These are phyloP conservation scores for Blastosporella zonata DNA, from an alignment of 1,284 basidiomycete species.

Conservation along the genomic window DNA sequence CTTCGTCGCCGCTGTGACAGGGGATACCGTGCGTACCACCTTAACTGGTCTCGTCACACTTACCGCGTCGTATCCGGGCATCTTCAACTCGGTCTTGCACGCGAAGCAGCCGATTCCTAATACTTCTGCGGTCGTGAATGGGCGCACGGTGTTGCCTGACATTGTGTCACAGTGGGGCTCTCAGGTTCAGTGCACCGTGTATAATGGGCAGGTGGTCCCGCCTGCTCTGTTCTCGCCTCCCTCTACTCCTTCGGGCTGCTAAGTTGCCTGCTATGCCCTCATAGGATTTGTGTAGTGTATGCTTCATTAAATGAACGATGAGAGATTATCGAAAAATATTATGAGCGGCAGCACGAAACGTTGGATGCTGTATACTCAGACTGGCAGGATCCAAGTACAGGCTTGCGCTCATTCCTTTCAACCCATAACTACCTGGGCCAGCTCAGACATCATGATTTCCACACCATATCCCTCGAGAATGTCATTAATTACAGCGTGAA, in stretches of 20 bases:
- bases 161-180: constrained; percentile 22
- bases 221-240: constrained; percentile 22
- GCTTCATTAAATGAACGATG: too few species aligned
- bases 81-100: constrained; percentile 9
- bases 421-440: too few species aligned
- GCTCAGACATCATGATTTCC: too few species aligned
- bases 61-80: constrained; percentile 23
- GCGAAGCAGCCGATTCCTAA: constrained; percentile 13
- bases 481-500: too few species aligned
- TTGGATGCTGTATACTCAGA: too few species aligned
- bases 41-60: constrained; percentile 15
- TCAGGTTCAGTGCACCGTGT: constrained; percentile 21
- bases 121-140: constrained; percentile 22
- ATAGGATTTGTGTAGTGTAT: too few species aligned
- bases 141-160: constrained; percentile 19
- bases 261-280: too few species aligned
- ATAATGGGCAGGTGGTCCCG: constrained; percentile 18
- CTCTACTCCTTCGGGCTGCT: constrained; percentile 11
- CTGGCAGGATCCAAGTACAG: too few species aligned
- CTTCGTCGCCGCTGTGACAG: constrained; percentile 15
- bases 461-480: too few species aligned
- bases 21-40: background rate
- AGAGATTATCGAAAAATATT: too few species aligned
- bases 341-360: too few species aligned
- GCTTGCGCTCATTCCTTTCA: too few species aligned